Percentiles rank a stretch among this genome's conserved stretches.
These are phyloP conservation scores for Diaporthe ampelina DNA, from an alignment of 2,329 filamentous ascomycete genomes.

Conservation along the genomic window DNA sequence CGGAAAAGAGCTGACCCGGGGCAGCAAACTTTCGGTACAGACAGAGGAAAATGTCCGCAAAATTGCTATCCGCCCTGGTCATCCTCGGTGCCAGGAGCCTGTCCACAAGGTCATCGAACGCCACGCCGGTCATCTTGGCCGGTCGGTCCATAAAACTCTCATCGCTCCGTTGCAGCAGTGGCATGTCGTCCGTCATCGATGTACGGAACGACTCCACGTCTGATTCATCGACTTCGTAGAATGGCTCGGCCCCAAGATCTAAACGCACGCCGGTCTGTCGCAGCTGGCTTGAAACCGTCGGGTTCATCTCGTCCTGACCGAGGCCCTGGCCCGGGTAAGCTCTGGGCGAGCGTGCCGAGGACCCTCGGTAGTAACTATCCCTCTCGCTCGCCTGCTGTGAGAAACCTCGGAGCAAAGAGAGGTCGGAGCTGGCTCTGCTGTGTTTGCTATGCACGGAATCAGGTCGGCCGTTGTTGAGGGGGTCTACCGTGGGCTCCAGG, in stretches of 20 bases:
- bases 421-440: constrained; percentile 79
- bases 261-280: constrained; percentile 67
- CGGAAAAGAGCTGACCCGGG: constrained; percentile 81
- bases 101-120: constrained; percentile 83
- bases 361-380: constrained; percentile 56
- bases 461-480: constrained; percentile 62
- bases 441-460: constrained; percentile 75
- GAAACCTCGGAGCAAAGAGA: constrained; percentile 71
- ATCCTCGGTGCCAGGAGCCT: constrained; percentile 86
- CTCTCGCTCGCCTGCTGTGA: constrained; percentile 61
- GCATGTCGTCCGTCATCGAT: constrained; percentile 71
- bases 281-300: constrained; percentile 63
- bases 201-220: constrained; percentile 76
- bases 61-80: constrained; percentile 90
- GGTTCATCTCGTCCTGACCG: constrained; percentile 58
- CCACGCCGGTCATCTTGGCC: constrained; percentile 65
- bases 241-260: constrained; percentile 66
- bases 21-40: constrained; percentile 94
- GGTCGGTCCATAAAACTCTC: constrained; percentile 71
- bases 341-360: constrained; percentile 63
- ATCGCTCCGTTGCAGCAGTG: constrained; percentile 76
- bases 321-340: constrained; percentile 56
- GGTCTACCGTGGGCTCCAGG: constrained; percentile 67
- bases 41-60: constrained; percentile 89
- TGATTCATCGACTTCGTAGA: constrained; percentile 79